Base-by-base conservation (phyloP, 2,329 filamentous ascomycete genomes). In the Apiospora koreana region DNA sequence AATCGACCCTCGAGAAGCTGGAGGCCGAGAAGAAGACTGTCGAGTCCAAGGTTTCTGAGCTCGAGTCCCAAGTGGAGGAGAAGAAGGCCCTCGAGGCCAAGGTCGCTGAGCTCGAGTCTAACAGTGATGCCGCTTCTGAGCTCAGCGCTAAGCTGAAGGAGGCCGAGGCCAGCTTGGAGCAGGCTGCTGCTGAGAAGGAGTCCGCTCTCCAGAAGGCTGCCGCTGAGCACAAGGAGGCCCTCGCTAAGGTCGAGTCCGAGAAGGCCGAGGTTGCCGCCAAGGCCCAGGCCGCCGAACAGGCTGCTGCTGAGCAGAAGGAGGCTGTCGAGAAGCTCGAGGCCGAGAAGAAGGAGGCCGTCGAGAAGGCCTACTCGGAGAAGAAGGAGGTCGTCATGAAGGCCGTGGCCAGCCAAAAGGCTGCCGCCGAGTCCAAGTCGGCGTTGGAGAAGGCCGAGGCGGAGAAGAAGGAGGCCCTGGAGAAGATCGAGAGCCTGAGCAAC, bases 1-100 rank as follows among this genome's bases (percentile, higher is more conserved):
- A 72, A 50, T 23, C 72, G 48, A 65, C 64, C 66, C 31, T 69
- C 18, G 70, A 71, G 41, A 79, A 81, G 73, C 79, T 77, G 35
- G 76, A 76, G 64, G 65, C 71, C 54, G 70, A 79, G 46, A 74
- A 78, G 71, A 70, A 74, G 69, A 68, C 66, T 6, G 35, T 65
- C 7, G 72, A 74, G 58, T 41, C 64, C 64, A 78, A 78, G 69
- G 54, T 78, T 3, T 70, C 72, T 35, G 75, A 75, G 58, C 73
- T 76, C 3, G 74, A 78, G 69, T n/a, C 31, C 7, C 4, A 16
- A 54, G 41, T 67, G 10, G 21, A 43, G 23, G 65, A 72, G 64
- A 42, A 73, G 65, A 65, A 69, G 48, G 50, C 70, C 4, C 74
- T 79, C 16, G 74, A 77, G 67, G 23, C 72, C 2, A 78, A 77